These are phyloP conservation scores for Fusarium graminum DNA, from an alignment of 2,329 filamentous ascomycete species.

Conservation along the genomic window DNA sequence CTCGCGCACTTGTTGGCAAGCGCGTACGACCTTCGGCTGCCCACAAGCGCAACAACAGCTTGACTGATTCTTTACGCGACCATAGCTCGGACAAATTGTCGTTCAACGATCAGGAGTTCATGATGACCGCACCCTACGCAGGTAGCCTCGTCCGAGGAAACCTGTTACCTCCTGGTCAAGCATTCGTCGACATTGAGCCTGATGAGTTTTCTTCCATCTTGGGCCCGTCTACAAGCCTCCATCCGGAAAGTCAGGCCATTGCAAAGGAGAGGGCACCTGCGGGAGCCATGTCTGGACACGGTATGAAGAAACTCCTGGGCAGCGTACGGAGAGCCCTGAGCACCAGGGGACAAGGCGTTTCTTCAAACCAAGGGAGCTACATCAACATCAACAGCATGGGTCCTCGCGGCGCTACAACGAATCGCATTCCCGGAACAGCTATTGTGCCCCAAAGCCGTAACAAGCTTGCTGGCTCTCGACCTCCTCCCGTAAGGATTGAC, in stretches of 20 bases:
- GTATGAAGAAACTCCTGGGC: conserved; percentile 87
- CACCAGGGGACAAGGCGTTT: conserved; percentile 63
- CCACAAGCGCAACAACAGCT: conserved; percentile 89
- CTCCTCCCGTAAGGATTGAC: conserved; percentile 78
- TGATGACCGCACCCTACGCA: conserved; percentile 75
- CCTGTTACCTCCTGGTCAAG: conserved; percentile 82
- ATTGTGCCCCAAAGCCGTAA: conserved; percentile 68
- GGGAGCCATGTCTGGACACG: conserved; percentile 75
- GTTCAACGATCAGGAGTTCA: conserved; percentile 68
- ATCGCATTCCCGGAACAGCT: conserved; percentile 70
- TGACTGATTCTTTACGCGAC: conserved; percentile 86
- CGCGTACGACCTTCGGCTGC: conserved; percentile 65
- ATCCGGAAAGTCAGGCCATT: conserved; percentile 55
- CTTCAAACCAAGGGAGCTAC: conserved; percentile 62
- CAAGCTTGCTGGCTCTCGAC: conserved; percentile 59
- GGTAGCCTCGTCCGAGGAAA: conserved; percentile 91
- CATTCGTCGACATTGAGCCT: conserved; percentile 78
- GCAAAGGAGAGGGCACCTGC: conserved; percentile 63
- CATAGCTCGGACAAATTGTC: conserved; percentile 66
- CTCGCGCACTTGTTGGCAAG: conserved; percentile 70
- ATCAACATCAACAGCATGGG: conserved; percentile 63
- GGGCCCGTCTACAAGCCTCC: conserved; percentile 68
- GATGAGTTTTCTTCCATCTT: conserved; percentile 62
- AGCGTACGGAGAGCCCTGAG: conserved; percentile 87
- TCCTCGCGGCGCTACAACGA: conserved; percentile 66